A percentile compares a stretch with the other conserved stretches of the same genome.
phyloP scores from a whole-genome alignment of 768 basidiomycete species.

The Amanita jacksonii region DNA sequence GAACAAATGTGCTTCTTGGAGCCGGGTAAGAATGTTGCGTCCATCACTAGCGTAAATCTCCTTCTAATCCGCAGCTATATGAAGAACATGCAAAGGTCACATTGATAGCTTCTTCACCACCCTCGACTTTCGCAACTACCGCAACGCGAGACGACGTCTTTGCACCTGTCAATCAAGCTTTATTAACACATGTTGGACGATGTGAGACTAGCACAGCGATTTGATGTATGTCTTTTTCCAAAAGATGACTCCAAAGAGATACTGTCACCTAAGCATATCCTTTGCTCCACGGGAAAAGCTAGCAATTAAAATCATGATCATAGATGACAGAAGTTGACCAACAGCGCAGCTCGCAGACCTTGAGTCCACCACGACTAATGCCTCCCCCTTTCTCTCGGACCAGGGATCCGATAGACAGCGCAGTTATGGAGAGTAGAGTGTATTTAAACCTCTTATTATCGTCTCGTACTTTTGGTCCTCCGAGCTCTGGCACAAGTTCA shows the following conservation, averaged over 20 bases:
- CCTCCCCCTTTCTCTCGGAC: constrained; percentile 1
- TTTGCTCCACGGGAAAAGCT: constrained; percentile 1
- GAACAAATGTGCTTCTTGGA: background rate
- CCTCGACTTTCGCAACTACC: background rate
- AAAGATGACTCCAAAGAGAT: constrained; percentile 4
- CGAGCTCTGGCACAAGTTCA: constrained; percentile 3
- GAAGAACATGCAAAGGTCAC: constrained; percentile 5
- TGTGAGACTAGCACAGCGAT: constrained; percentile 1
- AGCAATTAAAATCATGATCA: constrained; percentile 2
- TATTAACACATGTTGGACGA: constrained; percentile 2
- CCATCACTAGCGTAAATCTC: background rate
- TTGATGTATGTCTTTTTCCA: background rate
- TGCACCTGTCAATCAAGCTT: constrained; percentile 9
- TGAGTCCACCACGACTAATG: constrained; percentile 5
- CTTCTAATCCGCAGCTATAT: background rate
- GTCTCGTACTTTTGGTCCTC: background rate
- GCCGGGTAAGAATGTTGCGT: background rate
- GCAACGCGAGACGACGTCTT: background rate
- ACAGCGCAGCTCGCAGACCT: constrained; percentile 5
- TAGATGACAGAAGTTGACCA: constrained; percentile 5
- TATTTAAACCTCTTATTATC: constrained; percentile 7
- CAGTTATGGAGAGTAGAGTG: background rate
- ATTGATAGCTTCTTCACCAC: constrained; percentile 1
- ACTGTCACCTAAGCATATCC: constrained; percentile 4
- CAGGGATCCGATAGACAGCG: background rate